Evolutionary conservation across 2,329 filamentous ascomycete genomes (phyloP), one percentile per base, ranked within the genome.

Genomic region (Laburnicola sp.): DNA sequence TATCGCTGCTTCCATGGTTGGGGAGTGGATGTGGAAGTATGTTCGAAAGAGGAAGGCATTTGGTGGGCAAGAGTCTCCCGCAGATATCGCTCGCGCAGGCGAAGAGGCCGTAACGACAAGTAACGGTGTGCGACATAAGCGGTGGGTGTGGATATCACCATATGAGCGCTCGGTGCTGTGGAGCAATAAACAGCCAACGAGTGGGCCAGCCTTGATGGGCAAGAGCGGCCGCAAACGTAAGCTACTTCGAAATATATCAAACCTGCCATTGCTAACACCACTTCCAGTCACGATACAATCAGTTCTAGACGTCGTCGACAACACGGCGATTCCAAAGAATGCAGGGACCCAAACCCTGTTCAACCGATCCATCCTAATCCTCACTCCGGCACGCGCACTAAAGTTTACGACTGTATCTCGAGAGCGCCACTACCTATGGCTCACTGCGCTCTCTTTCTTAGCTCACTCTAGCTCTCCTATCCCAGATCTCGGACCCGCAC

Each of bases 91-190:
- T 67, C 79, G 81, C 38, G 65, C 72, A 28, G 80, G 78, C 23
- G 84, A 81, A 59, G 82, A 80, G 53, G 81, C 82, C 31, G 64
- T 68, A 86, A 91, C 65, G 86, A 89, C 73, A 86, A 81, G 78
- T 58, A 84, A 82, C 62, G 84, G 84, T 59, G 88, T 82, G 4
- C 77, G 94, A 27, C 94, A 99, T 72, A 97, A 92, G 76, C 83
- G 94, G 71, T 99, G 94, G 94, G 94, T 99, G 2, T 99, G 94
- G 94, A 82, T 99, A 57, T 94, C 93, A 16, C 94, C 94, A 2
- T 97, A 99, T 68, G 94, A 99, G 74, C 83, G 92, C 56, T 88
- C 93, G 9, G 93, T 99, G 53, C 89, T 99, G 73, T 99, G 94
- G 94, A 97, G 93, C 74, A 96, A 88, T 80, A 97, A 96, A 79